phyloP scores from a whole-genome alignment of 352 stramenopile genomes.

The Globisporangium paddicum region DNA sequence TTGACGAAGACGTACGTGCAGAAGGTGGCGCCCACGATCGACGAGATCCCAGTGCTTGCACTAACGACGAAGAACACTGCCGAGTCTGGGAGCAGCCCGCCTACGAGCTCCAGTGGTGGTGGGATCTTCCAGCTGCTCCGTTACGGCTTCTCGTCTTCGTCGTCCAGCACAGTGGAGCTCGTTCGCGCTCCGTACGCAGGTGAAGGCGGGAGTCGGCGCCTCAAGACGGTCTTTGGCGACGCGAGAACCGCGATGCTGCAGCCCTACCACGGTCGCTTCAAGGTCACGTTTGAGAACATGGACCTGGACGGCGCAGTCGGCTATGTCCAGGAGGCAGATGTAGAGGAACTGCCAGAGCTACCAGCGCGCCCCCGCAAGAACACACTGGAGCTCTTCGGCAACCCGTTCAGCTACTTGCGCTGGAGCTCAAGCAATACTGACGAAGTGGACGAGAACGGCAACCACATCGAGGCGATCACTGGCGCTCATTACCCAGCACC shows the following conservation, averaged over 20 bases:
- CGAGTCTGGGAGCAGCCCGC: slow-evolving; percentile 4
- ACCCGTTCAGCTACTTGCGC: slow-evolving; percentile 65
- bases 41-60: slow-evolving; percentile 34
- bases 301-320: slow-evolving; percentile 36
- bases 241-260: slow-evolving; percentile 43
- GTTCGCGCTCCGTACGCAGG: slow-evolving; percentile 30
- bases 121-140: slow-evolving; percentile 74
- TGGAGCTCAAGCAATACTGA: slow-evolving; percentile 24
- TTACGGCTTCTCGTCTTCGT: slow-evolving; percentile 32
- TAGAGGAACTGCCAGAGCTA: slow-evolving; percentile 31
- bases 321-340: slow-evolving; percentile 40
- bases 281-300: slow-evolving; percentile 42
- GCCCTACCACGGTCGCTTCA: slow-evolving; percentile 41
- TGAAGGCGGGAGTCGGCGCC: slow-evolving; percentile 32
- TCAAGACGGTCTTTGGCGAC: slow-evolving; percentile 59
- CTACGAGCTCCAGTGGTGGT: slow-evolving; percentile 28
- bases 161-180: neutral
- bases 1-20: slow-evolving; percentile 42
- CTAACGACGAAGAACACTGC: slow-evolving; percentile 16
- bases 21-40: slow-evolving; percentile 16
- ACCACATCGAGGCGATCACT: slow-evolving; percentile 6
- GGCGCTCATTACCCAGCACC: neutral
- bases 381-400: slow-evolving; percentile 65
- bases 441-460: slow-evolving; percentile 10
- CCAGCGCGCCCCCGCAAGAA: slow-evolving; percentile 34